A percentile compares a stretch with the other conserved stretches of the same genome.
Conservation (phyloP, 2,329 filamentous ascomycete species). For the Niveomyces coronatus region DNA sequence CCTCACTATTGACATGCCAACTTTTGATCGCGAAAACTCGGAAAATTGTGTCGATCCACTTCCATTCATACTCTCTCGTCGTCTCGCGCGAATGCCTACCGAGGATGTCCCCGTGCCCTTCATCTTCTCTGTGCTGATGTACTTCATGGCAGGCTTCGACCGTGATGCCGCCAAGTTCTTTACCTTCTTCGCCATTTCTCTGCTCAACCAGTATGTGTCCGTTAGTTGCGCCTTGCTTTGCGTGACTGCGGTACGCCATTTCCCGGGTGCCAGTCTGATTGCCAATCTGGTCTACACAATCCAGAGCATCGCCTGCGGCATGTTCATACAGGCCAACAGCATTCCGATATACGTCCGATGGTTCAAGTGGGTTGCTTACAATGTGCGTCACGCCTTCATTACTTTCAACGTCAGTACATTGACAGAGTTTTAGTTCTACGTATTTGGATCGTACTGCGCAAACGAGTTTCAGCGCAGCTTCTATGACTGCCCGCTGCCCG, state of each 20-base stretch:
- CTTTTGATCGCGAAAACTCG: constrained; percentile 65
- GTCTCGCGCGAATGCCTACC: constrained; percentile 56
- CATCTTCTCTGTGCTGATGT: constrained; percentile 60
- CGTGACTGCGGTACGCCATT: constrained; percentile 54
- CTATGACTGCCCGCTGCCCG: constrained; percentile 59
- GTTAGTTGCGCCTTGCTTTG: constrained; percentile 62
- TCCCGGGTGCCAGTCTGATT: constrained; percentile 60
- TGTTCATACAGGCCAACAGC: constrained; percentile 62
- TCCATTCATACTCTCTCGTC: constrained; percentile 59
- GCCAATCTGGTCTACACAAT: constrained; percentile 64
- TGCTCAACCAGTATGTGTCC: constrained; percentile 64
- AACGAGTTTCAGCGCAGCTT: constrained; percentile 66
- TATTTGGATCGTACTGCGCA: constrained; percentile 57
- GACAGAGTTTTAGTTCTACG: constrained; percentile 54
- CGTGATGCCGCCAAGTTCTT: constrained; percentile 55
- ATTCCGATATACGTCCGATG: constrained; percentile 71
- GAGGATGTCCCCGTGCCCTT: constrained; percentile 67
- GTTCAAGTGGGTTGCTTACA: constrained; percentile 59
- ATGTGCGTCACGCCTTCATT: constrained; percentile 28
- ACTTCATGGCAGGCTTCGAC: constrained; percentile 70
- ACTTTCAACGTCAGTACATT: constrained; percentile 7
- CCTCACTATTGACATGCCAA: constrained; percentile 61
- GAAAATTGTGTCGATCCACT: constrained; percentile 62
- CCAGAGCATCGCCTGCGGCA: constrained; percentile 66
- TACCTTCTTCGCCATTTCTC: constrained; percentile 56